phyloP scores from a whole-genome alignment of 768 basidiomycete genomes.

The Termitomyces sp. region DNA sequence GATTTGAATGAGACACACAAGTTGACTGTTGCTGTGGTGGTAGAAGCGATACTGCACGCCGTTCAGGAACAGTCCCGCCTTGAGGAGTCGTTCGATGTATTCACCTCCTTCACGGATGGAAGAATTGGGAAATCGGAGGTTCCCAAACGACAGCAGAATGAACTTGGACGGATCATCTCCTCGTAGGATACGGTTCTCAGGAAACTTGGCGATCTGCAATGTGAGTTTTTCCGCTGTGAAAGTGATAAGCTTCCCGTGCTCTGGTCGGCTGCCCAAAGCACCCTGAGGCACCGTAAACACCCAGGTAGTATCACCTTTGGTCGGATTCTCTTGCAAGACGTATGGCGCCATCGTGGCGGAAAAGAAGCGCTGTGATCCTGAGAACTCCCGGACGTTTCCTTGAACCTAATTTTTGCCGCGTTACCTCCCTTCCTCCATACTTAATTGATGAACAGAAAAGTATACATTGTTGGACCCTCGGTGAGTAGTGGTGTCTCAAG shows the following conservation, averaged over 20 bases:
- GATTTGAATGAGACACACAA: constrained; percentile 37
- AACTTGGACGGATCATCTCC: constrained; percentile 58
- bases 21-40: constrained; percentile 69
- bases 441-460: constrained; percentile 21
- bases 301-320: constrained; percentile 54
- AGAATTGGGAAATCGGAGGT: constrained; percentile 54
- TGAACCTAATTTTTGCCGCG: constrained; percentile 9
- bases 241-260: constrained; percentile 49
- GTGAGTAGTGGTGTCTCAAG: constrained; percentile 25
- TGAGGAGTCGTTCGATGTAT: constrained; percentile 56
- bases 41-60: constrained; percentile 65
- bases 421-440: not conserved
- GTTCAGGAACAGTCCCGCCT: constrained; percentile 56
- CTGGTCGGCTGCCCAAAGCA: constrained; percentile 26
- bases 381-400: constrained; percentile 18
- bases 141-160: constrained; percentile 51
- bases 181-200: constrained; percentile 58
- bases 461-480: constrained; percentile 56
- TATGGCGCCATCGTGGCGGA: constrained; percentile 33
- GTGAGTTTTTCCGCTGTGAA: constrained; percentile 51
- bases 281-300: constrained; percentile 38
- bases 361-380: constrained; percentile 14
- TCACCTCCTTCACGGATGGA: constrained; percentile 48
- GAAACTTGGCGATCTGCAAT: constrained; percentile 47
- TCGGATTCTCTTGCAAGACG: constrained; percentile 38